A percentile compares a stretch with the other conserved stretches of the same genome.
These are phyloP conservation scores for Fusarium virguliforme DNA, from an alignment of 2,329 filamentous ascomycete species.

Conservation along the genomic window DNA sequence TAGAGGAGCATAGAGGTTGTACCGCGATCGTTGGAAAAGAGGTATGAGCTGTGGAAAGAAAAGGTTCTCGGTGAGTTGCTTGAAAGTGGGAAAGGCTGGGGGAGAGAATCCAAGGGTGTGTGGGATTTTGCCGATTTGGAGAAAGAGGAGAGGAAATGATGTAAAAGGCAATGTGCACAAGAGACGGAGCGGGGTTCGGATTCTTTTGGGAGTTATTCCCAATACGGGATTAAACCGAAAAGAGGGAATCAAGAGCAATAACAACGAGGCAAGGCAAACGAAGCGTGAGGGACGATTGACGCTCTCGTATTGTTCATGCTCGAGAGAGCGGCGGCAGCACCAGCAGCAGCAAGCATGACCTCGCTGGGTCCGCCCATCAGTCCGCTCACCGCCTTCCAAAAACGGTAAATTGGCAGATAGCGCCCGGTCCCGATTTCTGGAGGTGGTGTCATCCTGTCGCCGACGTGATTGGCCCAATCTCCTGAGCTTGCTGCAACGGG, in stretches of 20 bases:
- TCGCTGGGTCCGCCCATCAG: conserved; percentile 24
- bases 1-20: neutral
- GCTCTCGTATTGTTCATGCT: conserved; percentile 30
- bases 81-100: conserved; percentile 30
- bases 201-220: neutral
- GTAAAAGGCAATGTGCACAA: conserved; percentile 16
- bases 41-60: conserved; percentile 2
- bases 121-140: conserved; percentile 24
- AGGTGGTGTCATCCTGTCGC: conserved; percentile 17
- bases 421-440: conserved; percentile 29
- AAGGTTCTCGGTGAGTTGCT: conserved; percentile 22
- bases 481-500: conserved; percentile 9
- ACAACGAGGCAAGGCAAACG: conserved; percentile 2
- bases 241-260: conserved; percentile 9
- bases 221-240: neutral
- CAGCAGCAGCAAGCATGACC: conserved; percentile 43
- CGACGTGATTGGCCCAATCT: conserved; percentile 36
- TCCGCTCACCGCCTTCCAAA: conserved; percentile 47
- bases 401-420: conserved; percentile 38
- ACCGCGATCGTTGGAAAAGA: conserved; percentile 10
- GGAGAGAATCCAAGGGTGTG: conserved; percentile 29
- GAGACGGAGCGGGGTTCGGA: neutral
- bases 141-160: conserved; percentile 31
- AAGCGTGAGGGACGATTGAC: neutral
- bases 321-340: conserved; percentile 3